Base-by-base conservation (phyloP, 257 asterid species). In the Nyctanthes arbortristis region DNA sequence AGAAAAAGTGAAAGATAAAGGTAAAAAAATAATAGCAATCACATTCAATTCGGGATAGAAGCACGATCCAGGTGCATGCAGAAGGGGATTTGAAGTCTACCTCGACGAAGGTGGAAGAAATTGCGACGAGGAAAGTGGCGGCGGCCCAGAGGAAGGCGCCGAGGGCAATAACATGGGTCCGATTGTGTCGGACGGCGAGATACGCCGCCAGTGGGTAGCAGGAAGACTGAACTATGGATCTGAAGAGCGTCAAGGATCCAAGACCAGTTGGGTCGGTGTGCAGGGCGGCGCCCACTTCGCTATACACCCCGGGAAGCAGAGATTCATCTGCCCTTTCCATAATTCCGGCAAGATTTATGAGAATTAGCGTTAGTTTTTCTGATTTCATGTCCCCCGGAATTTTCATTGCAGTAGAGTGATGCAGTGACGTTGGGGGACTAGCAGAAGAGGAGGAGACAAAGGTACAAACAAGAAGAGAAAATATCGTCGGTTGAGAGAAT, bases 71-170 rank as follows among this genome's bases (percentile, higher is more conserved):
- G 24, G 28, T 2, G 30, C 59, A 52, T 13, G 20, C 29, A 22
- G 59, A 52, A 45, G 22, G 33, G 56, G 1, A 45, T 0, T 22
- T 24, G 66, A 0, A 2, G 4, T 3, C 13, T 24, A 81, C 98
- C 97, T 93, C 77, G 16, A 78, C 16, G 59, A 88, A 93, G 18
- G 93, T 90, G 73, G 93, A 81, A 55, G 96, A 90, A 10, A 85
- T 49, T 35, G 85, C 91, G 20, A 85, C 87, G 47, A 83, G 85
- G 78, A 83, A 83, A 35, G 91, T 85, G 40, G 98, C 95, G 71
- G 88, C 95, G 60, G 98, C 96, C 98, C 98, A 93, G 10, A 90
- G 89, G 37, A 90, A 85, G 13, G 98, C 91, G 4, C 98, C 96
- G 39, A 81, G 71, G 40, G 96, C 97, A 55, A 92, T 81, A 8